Evolutionary conservation across 192 early-diverging fungal species (phyloP).

Genomic region (Umbelopsis sp.): DNA sequence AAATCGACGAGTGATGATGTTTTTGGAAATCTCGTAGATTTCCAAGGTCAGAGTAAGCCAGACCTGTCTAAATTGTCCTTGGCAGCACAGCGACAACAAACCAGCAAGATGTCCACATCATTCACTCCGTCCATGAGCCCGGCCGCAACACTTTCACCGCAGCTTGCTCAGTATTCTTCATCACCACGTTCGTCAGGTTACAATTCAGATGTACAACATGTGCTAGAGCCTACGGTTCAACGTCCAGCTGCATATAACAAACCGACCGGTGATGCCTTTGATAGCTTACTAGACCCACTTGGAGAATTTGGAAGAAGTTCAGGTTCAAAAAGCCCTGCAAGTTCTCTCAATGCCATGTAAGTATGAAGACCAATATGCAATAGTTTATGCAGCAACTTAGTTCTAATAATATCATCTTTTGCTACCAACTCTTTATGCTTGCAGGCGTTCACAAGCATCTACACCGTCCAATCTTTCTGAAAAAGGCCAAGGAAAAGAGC

Average conservation of each 20-base stretch:
- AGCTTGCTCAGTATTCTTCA: constrained; percentile 5
- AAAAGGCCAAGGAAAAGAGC: background rate
- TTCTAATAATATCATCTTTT: background rate
- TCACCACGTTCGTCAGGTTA: constrained; percentile 10
- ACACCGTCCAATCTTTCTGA: constrained; percentile 4
- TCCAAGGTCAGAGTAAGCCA: constrained; percentile 6
- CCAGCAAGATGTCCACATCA: constrained; percentile 8
- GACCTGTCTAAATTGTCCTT: constrained; percentile 23
- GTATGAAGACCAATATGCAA: background rate
- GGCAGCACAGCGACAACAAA: constrained; percentile 16
- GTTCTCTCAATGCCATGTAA: constrained; percentile 37
- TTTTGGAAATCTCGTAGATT: constrained; percentile 14
- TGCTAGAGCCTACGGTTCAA: background rate
- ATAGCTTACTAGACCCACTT: constrained; percentile 31
- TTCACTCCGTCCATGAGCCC: background rate
- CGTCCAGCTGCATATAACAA: background rate
- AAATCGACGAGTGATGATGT: background rate
- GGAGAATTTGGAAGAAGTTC: constrained; percentile 10
- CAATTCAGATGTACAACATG: background rate
- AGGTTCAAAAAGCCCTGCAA: constrained; percentile 3
- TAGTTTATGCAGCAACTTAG: too few species aligned
- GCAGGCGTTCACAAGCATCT: constrained; percentile 1
- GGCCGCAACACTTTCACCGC: background rate
- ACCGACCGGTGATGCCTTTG: constrained; percentile 12
- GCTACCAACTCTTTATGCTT: background rate